Conservation (phyloP, 768 basidiomycete genomes). For the Tulasnella sp. region DNA sequence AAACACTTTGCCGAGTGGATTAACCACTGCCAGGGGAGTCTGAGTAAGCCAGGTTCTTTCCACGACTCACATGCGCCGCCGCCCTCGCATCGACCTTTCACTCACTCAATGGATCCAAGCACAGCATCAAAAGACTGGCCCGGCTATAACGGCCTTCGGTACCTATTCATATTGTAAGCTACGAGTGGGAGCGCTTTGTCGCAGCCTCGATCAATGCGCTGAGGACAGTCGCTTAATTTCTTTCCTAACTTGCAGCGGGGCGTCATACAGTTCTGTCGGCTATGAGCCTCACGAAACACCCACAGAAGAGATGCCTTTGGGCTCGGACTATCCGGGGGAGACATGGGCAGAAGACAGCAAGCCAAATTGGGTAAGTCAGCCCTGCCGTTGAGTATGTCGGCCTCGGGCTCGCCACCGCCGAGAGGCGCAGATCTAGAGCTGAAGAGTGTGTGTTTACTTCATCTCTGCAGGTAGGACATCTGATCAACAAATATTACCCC, state of each 20-base stretch:
- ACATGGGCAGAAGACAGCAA: slow-evolving; percentile 48
- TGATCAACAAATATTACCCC: slow-evolving; percentile 36
- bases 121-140: slow-evolving; percentile 40
- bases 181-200: too few relatives aligned
- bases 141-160: slow-evolving; percentile 44
- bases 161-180: slow-evolving; percentile 55
- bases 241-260: slow-evolving; percentile 55
- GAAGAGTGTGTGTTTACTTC: neutral
- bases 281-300: slow-evolving; percentile 29
- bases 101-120: slow-evolving; percentile 9
- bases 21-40: neutral
- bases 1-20: too few relatives aligned
- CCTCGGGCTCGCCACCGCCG: neutral
- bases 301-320: slow-evolving; percentile 46
- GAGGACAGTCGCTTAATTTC: neutral
- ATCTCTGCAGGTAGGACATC: slow-evolving; percentile 33
- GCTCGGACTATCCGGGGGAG: slow-evolving; percentile 50
- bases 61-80: neutral
- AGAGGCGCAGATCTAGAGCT: slow-evolving; percentile 29
- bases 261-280: slow-evolving; percentile 54
- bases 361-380: slow-evolving; percentile 54
- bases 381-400: too few relatives aligned
- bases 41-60: neutral
- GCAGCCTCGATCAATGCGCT: too few relatives aligned
- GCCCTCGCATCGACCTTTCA: neutral